Evolutionary conservation across 495 filamentous ascomycete genomes (phyloP).

Genomic region (Pyrenopolyporus hunteri): DNA sequence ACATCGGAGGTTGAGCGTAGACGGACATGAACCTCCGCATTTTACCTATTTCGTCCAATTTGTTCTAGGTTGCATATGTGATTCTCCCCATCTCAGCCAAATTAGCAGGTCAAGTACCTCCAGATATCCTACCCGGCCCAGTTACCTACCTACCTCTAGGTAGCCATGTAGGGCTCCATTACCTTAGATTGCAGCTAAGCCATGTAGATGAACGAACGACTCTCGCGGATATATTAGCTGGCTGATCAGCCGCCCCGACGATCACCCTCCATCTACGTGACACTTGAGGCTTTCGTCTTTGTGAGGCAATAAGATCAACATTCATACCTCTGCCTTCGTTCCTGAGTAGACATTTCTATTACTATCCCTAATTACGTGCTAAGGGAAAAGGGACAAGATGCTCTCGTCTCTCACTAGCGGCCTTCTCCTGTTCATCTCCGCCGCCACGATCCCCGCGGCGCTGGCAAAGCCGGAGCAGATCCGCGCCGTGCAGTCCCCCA

Average conservation of each 20-base stretch:
- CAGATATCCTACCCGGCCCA: background rate
- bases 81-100: slow-evolving; percentile 20
- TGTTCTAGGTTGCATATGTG: slow-evolving; percentile 7
- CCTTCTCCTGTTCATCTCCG: slow-evolving; percentile 22
- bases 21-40: slow-evolving; percentile 32
- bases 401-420: slow-evolving; percentile 3
- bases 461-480: slow-evolving; percentile 51
- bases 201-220: slow-evolving; percentile 23
- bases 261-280: slow-evolving; percentile 8
- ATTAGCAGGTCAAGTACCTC: background rate
- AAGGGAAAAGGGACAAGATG: slow-evolving; percentile 20
- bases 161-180: slow-evolving; percentile 19
- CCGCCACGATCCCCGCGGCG: slow-evolving; percentile 10
- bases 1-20: slow-evolving; percentile 1
- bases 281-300: background rate
- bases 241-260: slow-evolving; percentile 4
- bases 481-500: slow-evolving; percentile 49
- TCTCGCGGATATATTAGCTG: slow-evolving; percentile 5
- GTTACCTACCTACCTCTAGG: background rate
- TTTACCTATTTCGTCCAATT: slow-evolving; percentile 29
- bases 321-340: background rate
- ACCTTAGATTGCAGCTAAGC: slow-evolving; percentile 1
- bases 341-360: background rate
- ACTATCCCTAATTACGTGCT: no score
- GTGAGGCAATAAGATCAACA: slow-evolving; percentile 1